These are phyloP conservation scores for Eutrema heterophyllum DNA, from an alignment of 345 rosid species.

Conservation along the genomic window DNA sequence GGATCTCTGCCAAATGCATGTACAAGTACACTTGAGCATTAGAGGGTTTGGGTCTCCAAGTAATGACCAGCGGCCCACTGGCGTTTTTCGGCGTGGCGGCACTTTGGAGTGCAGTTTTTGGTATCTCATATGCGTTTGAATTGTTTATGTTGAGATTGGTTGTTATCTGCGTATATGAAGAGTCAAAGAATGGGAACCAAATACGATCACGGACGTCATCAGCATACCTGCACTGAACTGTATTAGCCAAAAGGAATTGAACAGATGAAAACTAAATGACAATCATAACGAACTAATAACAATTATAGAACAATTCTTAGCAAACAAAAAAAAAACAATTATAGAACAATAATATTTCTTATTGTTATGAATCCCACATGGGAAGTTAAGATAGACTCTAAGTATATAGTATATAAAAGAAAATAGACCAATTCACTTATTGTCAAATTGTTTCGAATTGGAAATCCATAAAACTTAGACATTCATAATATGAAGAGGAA, in stretches of 20 bases:
- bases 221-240: constrained; percentile 26
- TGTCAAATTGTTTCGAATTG: no score
- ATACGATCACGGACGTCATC: constrained; percentile 41
- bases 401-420: no score
- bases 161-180: background rate
- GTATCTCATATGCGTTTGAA: background rate
- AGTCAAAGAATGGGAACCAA: constrained; percentile 17
- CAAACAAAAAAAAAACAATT: no score
- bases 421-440: no score
- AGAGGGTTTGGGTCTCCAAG: background rate
- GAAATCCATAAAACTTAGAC: no score
- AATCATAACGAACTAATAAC: background rate
- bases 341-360: no score
- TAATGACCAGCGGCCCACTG: constrained; percentile 2
- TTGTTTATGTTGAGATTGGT: constrained; percentile 19
- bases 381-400: no score
- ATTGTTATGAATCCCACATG: no score
- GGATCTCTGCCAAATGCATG: constrained; percentile 33
- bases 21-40: constrained; percentile 25
- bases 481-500: no score
- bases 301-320: no score
- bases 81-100: constrained; percentile 29
- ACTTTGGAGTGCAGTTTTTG: background rate
- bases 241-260: background rate
- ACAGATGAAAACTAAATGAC: background rate